A percentile compares a stretch with the other conserved stretches of the same genome.
Conservation (phyloP, 208 protist species). For the Wallacemonas sp. region DNA sequence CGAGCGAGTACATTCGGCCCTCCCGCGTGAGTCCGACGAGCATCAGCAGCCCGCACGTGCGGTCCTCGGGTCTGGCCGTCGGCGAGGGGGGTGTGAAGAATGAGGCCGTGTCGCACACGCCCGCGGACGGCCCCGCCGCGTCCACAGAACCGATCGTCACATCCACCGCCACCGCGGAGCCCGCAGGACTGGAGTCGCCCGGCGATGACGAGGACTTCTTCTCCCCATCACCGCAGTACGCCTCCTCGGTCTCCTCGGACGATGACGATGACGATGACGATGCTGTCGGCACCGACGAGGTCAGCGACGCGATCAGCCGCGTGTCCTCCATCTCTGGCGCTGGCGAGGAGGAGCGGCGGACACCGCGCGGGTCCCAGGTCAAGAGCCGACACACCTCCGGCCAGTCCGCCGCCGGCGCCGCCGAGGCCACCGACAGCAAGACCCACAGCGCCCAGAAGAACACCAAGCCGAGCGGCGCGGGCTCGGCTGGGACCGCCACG, state of each 20-base stretch:
- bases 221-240: conserved; percentile 15
- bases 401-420: not conserved
- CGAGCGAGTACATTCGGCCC: conserved; percentile 7
- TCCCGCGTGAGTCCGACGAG: not conserved
- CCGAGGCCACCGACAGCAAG: too few relatives aligned
- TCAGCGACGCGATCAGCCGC: not conserved
- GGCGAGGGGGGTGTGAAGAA: too few relatives aligned
- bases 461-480: too few relatives aligned
- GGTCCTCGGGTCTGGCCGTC: not conserved
- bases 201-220: conserved; percentile 8
- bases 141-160: too few relatives aligned
- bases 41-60: not conserved
- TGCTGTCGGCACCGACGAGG: not conserved
- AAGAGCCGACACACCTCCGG: not conserved
- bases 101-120: too few relatives aligned
- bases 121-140: too few relatives aligned
- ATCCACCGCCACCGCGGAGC: too few relatives aligned
- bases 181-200: conserved; percentile 2
- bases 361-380: not conserved
- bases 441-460: too few relatives aligned
- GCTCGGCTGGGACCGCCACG: too few relatives aligned
- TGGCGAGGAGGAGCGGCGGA: not conserved
- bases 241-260: not conserved
- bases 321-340: not conserved
- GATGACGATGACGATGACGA: not conserved